phyloP scores from a whole-genome alignment of 2,329 filamentous ascomycete genomes.

The Penicillium sp. region DNA sequence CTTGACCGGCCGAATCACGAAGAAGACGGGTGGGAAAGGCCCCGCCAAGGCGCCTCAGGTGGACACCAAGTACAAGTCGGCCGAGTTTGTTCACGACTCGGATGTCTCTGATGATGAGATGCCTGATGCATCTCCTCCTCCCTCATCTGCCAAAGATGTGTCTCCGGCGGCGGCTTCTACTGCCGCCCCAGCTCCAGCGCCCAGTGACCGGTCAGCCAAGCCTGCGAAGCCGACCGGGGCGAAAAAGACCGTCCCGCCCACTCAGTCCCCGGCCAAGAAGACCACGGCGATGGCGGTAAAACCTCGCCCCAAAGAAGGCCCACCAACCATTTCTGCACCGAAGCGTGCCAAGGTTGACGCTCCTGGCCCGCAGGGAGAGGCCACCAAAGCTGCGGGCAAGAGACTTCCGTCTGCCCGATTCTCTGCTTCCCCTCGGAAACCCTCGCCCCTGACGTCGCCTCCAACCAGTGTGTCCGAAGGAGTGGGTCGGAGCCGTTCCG shows the following conservation, averaged over 20 bases:
- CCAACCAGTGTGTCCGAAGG: constrained; percentile 57
- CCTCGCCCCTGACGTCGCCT: constrained; percentile 56
- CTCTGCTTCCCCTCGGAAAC: constrained; percentile 53
- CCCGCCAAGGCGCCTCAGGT: constrained; percentile 23
- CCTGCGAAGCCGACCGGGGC: constrained; percentile 12
- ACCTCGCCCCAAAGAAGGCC: constrained; percentile 16
- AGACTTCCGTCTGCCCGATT: constrained; percentile 32
- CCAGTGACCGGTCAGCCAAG: constrained; percentile 14
- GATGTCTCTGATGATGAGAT: constrained; percentile 45
- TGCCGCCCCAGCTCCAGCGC: constrained; percentile 7
- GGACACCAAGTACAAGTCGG: constrained; percentile 48
- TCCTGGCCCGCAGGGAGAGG: constrained; percentile 20
- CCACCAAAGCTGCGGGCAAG: constrained; percentile 31
- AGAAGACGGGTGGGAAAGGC: constrained; percentile 41
- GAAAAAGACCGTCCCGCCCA: constrained; percentile 10
- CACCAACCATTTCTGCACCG: constrained; percentile 19
- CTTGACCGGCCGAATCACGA: constrained; percentile 38
- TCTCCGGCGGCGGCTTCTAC: neutral
- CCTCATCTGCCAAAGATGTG: constrained; percentile 3
- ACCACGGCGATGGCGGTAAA: constrained; percentile 12
- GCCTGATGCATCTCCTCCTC: constrained; percentile 23
- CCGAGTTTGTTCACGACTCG: constrained; percentile 50
- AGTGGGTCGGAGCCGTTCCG: constrained; percentile 40
- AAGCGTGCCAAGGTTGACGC: constrained; percentile 22
- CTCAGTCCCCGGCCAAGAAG: constrained; percentile 13